A percentile compares a stretch with the other conserved stretches of the same genome.
Conservation (phyloP, 257 asterid species). For the Solanum ossicruentum region DNA sequence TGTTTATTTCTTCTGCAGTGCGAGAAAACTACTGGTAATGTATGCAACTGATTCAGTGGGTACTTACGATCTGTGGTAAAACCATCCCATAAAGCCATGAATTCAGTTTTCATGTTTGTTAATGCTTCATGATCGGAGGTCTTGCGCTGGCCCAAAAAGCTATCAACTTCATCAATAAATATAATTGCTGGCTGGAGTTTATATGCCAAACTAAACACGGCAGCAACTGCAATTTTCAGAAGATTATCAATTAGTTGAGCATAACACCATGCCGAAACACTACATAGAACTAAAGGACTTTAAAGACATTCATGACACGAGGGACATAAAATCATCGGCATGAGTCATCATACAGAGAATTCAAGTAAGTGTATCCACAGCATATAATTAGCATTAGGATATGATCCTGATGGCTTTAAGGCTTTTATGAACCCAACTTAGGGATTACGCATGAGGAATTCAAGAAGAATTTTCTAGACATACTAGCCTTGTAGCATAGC, state of each 20-base stretch:
- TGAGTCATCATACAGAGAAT: not conserved
- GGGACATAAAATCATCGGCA: not conserved
- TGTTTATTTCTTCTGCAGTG: not conserved
- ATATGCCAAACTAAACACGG: slow-evolving; percentile 88
- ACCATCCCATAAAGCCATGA: slow-evolving; percentile 99
- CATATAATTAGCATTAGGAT: not conserved
- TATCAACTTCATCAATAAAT: slow-evolving; percentile 92
- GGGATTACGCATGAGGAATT: not conserved
- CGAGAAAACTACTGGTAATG: not conserved
- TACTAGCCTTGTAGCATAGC: not conserved
- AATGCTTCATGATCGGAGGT: slow-evolving; percentile 73
- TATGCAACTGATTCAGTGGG: not conserved
- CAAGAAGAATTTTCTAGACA: not conserved
- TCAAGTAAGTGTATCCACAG: not conserved
- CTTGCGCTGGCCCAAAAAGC: slow-evolving; percentile 94
- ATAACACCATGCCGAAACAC: not conserved
- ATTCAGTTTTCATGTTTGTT: slow-evolving; percentile 89
- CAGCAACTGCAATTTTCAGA: slow-evolving; percentile 54
- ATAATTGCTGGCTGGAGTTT: slow-evolving; percentile 98
- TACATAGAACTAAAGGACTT: not conserved
- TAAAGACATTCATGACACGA: not conserved
- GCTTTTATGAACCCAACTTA: not conserved
- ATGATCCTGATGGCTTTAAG: not conserved
- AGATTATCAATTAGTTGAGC: not conserved
- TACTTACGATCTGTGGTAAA: slow-evolving; percentile 87